Conservation (phyloP, 305 asterid genomes). For the Fraxinus velutina region DNA sequence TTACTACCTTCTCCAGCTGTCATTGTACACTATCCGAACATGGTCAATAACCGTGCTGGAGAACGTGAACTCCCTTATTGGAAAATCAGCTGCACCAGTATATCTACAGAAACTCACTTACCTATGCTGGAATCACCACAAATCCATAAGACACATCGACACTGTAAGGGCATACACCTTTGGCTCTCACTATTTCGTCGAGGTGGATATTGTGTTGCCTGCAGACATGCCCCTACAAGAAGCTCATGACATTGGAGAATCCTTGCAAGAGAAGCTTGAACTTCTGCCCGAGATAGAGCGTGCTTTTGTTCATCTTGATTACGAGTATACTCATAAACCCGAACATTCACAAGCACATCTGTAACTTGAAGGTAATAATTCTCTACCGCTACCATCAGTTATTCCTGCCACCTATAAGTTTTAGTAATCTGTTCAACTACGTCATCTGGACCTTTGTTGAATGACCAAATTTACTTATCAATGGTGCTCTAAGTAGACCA, state of each 20-base stretch:
- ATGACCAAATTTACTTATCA: not conserved
- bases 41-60: slow-evolving; percentile 51
- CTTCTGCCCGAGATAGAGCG: slow-evolving; percentile 46
- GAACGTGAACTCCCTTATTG: slow-evolving; percentile 48
- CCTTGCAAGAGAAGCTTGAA: slow-evolving; percentile 54
- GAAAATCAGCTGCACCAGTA: slow-evolving; percentile 49
- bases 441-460: not conserved
- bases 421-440: not conserved
- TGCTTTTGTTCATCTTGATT: slow-evolving; percentile 50
- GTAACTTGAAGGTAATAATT: not conserved
- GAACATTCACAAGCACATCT: slow-evolving; percentile 47
- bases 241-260: slow-evolving; percentile 53
- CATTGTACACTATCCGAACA: slow-evolving; percentile 47
- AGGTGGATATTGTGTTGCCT: slow-evolving; percentile 52
- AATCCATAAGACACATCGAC: slow-evolving; percentile 47
- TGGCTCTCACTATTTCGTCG: slow-evolving; percentile 52
- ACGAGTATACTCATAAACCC: slow-evolving; percentile 46
- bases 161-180: slow-evolving; percentile 52
- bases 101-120: slow-evolving; percentile 48
- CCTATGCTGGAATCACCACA: slow-evolving; percentile 56
- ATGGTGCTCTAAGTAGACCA: not conserved
- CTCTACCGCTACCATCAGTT: not conserved
- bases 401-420: not conserved
- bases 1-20: slow-evolving; percentile 31
- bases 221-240: slow-evolving; percentile 45